A percentile compares a stretch with the other conserved stretches of the same genome.
phyloP scores from a whole-genome alignment of 306 rosid genomes.

The Hylodesmum podocarpum region DNA sequence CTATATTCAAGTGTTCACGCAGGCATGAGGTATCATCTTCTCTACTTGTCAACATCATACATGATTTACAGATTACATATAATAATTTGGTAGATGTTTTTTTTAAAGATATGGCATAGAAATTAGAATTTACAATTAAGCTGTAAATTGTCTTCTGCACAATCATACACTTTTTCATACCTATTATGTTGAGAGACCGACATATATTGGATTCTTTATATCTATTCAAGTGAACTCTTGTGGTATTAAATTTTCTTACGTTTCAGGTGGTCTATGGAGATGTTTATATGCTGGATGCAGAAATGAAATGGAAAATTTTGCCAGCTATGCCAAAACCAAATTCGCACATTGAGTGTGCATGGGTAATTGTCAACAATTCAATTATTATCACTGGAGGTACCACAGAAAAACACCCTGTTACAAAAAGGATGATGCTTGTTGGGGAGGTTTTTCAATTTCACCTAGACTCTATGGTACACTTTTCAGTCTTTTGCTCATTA shows the following conservation, averaged over 20 bases:
- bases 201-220: not conserved
- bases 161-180: not conserved
- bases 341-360: slow-evolving; percentile 84
- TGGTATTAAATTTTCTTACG: not conserved
- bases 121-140: not conserved
- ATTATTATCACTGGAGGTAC: slow-evolving; percentile 82
- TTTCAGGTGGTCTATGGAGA: slow-evolving; percentile 81
- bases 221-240: not conserved
- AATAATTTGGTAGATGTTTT: not conserved
- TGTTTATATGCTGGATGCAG: slow-evolving; percentile 77
- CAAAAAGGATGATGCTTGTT: slow-evolving; percentile 80
- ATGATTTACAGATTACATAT: not conserved
- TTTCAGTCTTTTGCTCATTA: not conserved
- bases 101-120: not conserved
- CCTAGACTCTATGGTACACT: slow-evolving; percentile 58
- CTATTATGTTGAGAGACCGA: not conserved
- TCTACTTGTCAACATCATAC: not conserved
- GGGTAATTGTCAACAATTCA: slow-evolving; percentile 77
- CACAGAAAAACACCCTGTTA: slow-evolving; percentile 81
- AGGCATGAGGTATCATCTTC: slow-evolving; percentile 63
- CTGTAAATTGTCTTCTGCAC: not conserved
- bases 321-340: slow-evolving; percentile 81
- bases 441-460: slow-evolving; percentile 86
- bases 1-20: slow-evolving; percentile 95
- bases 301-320: slow-evolving; percentile 80